Conservation (phyloP, 2,329 filamentous ascomycete genomes). For the Colletotrichum sp. region DNA sequence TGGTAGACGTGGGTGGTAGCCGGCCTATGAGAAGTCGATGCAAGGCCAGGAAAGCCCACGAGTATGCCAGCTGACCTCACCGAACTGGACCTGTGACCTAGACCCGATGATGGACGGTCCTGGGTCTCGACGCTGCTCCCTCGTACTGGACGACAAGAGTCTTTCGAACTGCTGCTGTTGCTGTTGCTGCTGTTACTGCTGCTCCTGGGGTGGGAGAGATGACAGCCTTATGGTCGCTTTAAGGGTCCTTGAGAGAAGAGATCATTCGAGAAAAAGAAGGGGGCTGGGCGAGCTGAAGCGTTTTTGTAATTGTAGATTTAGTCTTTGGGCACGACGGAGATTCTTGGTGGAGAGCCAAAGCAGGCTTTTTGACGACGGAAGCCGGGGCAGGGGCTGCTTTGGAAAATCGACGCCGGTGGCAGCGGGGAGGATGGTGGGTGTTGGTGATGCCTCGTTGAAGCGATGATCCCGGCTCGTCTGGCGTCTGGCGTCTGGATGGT, state of each 20-base stretch:
- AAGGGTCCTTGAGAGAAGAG: conserved; percentile 1
- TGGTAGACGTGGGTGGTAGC: conserved; percentile 6
- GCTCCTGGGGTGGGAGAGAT: neutral
- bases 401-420: neutral
- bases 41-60: neutral
- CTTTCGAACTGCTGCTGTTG: neutral
- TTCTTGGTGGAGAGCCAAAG: conserved; percentile 6
- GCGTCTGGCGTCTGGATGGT: neutral
- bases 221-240: neutral
- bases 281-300: conserved; percentile 4
- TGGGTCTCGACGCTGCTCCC: neutral
- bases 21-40: conserved; percentile 12
- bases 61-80: conserved; percentile 19
- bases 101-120: neutral
- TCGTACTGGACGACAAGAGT: neutral
- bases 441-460: conserved; percentile 10
- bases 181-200: neutral
- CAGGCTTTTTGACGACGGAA: conserved; percentile 11
- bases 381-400: conserved; percentile 6
- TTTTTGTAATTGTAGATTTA: conserved; percentile 16
- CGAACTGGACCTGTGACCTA: conserved; percentile 11
- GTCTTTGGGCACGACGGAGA: neutral
- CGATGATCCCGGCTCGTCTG: conserved; percentile 15
- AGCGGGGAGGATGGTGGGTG: conserved; percentile 11
- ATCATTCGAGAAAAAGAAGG: neutral